These are phyloP conservation scores for Dacryopinax spathularia DNA, from an alignment of 768 basidiomycete genomes.

Conservation along the genomic window DNA sequence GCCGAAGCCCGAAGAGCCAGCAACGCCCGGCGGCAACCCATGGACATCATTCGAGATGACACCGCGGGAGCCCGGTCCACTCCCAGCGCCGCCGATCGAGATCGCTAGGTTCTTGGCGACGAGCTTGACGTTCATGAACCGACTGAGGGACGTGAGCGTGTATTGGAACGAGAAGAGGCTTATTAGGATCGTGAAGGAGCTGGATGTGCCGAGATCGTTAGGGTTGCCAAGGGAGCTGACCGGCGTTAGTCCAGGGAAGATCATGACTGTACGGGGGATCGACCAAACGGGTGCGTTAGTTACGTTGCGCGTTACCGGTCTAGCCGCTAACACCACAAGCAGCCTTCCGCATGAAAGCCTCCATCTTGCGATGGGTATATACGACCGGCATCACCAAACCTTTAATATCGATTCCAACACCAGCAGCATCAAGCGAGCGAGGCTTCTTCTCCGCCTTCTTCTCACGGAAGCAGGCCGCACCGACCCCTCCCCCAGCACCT, in stretches of 20 bases:
- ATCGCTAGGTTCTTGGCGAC: conserved; percentile 80
- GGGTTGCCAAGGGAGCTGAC: conserved; percentile 41
- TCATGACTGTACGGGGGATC: conserved; percentile 58
- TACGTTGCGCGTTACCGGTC: neutral
- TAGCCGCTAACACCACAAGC: neutral
- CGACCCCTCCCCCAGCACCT: conserved; percentile 22
- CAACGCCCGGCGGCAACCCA: conserved; percentile 23
- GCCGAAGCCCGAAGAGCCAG: conserved; percentile 24
- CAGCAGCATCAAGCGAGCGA: conserved; percentile 20
- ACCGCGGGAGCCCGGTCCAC: conserved; percentile 62
- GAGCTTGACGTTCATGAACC: conserved; percentile 83
- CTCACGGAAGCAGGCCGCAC: conserved; percentile 21
- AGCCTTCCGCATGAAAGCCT: conserved; percentile 68
- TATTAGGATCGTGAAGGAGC: conserved; percentile 44
- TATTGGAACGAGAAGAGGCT: conserved; percentile 69
- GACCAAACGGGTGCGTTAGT: conserved; percentile 30
- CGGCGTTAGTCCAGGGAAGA: conserved; percentile 38
- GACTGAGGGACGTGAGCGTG: conserved; percentile 60
- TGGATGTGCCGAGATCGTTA: conserved; percentile 24
- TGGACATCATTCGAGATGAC: conserved; percentile 91
- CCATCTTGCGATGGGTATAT: conserved; percentile 70
- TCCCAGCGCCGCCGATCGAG: conserved; percentile 67
- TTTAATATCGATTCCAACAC: conserved; percentile 19
- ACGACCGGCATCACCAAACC: conserved; percentile 48
- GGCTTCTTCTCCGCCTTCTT: conserved; percentile 31